Percentiles rank a stretch among this genome's conserved stretches.
Conservation (phyloP, 352 stramenopile species). For the Phytopythium vexans region DNA sequence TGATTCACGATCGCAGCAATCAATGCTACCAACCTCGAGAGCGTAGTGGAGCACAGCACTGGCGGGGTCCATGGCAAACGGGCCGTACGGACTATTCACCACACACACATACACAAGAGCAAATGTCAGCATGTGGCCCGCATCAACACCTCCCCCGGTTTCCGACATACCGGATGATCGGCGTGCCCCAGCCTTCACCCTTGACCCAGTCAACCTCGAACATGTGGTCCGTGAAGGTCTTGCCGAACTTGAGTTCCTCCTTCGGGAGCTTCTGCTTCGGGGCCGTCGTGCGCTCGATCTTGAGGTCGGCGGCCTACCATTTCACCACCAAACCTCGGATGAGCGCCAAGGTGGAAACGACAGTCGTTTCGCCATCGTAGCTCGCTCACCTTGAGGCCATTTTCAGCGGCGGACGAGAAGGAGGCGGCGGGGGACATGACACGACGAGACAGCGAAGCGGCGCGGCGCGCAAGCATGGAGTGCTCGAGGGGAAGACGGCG, state of each 20-base stretch:
- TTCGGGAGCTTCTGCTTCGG: slow-evolving; percentile 75
- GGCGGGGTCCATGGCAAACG: slow-evolving; percentile 91
- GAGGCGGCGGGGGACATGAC: slow-evolving; percentile 3
- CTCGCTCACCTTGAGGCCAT: too few relatives aligned
- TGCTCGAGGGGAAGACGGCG: too few relatives aligned
- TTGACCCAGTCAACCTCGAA: slow-evolving; percentile 92
- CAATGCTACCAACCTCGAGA: slow-evolving; percentile 41
- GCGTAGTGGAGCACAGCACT: slow-evolving; percentile 94
- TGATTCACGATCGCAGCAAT: too few relatives aligned
- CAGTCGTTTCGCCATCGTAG: too few relatives aligned
- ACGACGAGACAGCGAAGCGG: not conserved
- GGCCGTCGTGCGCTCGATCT: slow-evolving; percentile 37
- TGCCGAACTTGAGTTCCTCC: slow-evolving; percentile 92
- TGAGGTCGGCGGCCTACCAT: slow-evolving; percentile 30
- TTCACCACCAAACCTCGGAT: too few relatives aligned
- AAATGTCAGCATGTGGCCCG: not conserved
- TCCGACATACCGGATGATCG: slow-evolving; percentile 81
- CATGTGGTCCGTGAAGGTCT: slow-evolving; percentile 96
- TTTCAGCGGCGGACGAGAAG: not conserved
- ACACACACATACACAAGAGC: not conserved
- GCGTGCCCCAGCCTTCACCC: slow-evolving; percentile 80
- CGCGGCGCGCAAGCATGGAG: slow-evolving; percentile 5
- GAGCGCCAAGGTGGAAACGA: too few relatives aligned
- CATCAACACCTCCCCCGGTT: too few relatives aligned
- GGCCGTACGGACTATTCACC: slow-evolving; percentile 73